These are phyloP conservation scores for Hortiboletus flavorubellus DNA, from an alignment of 768 basidiomycete species.

Conservation along the genomic window DNA sequence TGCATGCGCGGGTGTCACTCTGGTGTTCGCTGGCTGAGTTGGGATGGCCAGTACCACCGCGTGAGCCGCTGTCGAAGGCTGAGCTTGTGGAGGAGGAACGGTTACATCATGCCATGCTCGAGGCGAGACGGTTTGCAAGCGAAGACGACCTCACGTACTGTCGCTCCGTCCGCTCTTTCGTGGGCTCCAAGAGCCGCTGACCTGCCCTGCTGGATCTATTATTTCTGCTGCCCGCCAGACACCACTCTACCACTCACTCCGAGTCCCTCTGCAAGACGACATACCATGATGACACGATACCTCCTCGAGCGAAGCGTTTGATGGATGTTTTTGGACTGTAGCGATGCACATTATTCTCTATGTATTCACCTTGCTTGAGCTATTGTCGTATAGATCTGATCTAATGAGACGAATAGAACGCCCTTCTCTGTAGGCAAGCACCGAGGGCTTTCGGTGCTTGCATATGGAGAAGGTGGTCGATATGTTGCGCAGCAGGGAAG, in stretches of 20 bases:
- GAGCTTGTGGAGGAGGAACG: constrained; percentile 68
- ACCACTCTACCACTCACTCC: background rate
- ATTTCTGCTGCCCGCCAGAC: background rate
- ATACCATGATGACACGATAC: constrained; percentile 27
- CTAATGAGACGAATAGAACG: background rate
- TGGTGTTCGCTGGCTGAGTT: constrained; percentile 61
- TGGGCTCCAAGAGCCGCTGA: constrained; percentile 49
- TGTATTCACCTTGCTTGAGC: constrained; percentile 17
- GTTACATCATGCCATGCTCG: constrained; percentile 55
- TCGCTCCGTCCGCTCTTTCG: constrained; percentile 58
- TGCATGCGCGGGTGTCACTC: constrained; percentile 58
- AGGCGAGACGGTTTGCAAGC: constrained; percentile 51
- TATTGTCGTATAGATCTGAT: background rate
- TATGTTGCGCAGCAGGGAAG: background rate
- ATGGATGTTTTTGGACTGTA: constrained; percentile 19
- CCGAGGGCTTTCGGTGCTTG: constrained; percentile 26
- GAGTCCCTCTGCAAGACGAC: constrained; percentile 14
- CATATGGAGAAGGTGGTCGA: constrained; percentile 25
- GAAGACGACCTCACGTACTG: constrained; percentile 54
- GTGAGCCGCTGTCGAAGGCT: constrained; percentile 64
- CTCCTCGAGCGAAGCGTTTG: constrained; percentile 3
- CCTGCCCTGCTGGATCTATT: background rate
- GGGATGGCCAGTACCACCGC: constrained; percentile 56
- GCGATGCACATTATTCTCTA: constrained; percentile 19
- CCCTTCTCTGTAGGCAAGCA: constrained; percentile 28